Conservation (phyloP, 73 alveolate genomes). For the Effrenium voratum region DNA sequence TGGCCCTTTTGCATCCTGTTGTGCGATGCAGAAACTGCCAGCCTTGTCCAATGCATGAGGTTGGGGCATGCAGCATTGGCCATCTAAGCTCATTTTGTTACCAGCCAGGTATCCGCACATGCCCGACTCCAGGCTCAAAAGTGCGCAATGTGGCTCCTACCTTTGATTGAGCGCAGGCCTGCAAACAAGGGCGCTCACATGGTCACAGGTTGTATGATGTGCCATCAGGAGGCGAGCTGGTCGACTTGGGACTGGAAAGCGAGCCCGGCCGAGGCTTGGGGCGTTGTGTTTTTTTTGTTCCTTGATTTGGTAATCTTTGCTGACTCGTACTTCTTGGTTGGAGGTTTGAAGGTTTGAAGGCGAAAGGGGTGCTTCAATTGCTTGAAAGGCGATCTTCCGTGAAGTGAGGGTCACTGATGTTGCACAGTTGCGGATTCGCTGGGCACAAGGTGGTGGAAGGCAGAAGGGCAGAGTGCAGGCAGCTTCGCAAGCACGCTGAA, state of each 20-base stretch:
- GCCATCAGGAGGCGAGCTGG: constrained; percentile 25
- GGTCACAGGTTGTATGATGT: no score
- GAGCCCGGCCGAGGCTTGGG: background rate
- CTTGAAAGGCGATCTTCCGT: background rate
- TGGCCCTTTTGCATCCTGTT: no score
- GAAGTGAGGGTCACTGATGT: background rate
- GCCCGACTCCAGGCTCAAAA: background rate
- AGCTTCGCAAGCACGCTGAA: no score
- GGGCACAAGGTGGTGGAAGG: no score
- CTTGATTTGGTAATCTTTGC: background rate
- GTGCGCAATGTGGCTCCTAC: background rate
- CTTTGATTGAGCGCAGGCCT: no score
- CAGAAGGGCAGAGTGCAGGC: no score
- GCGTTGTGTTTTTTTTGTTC: background rate
- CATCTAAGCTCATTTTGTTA: background rate
- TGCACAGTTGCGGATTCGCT: no score
- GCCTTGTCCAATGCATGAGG: background rate
- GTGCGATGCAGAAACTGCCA: no score
- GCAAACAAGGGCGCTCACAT: no score
- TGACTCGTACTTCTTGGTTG: background rate
- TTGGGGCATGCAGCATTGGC: background rate
- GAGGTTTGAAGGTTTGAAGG: background rate
- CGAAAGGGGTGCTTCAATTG: background rate
- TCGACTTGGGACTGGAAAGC: constrained; percentile 10
- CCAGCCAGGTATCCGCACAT: background rate